Base-by-base conservation (phyloP, 2,329 filamentous ascomycete genomes). In the Elsinoe necatrix region DNA sequence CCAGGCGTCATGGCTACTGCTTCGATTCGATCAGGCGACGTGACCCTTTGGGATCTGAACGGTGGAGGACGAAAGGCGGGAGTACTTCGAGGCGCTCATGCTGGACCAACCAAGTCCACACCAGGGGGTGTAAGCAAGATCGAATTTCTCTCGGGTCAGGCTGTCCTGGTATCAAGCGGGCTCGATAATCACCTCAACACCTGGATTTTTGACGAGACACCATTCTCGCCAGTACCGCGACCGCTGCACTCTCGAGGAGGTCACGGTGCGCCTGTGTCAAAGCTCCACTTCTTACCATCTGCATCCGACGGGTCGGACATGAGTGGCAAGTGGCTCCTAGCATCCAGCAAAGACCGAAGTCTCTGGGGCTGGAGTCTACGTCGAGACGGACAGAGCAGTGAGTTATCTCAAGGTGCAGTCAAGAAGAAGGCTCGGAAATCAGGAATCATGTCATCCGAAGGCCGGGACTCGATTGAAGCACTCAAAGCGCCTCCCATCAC, bases 351-450 rank as follows among this genome's bases (percentile, higher is more conserved):
- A 64, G 95, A 98, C 67, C 82, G 90, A 62, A 96, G 90, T 70
- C 77, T 98, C 1, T 97, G 93, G 92, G 92, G 88, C 1, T 95
- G 95, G 83, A 97, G 91, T 78, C 75, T 98, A 69, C 86, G 93
- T 42, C 87, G 89, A 54, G 93, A 98, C 68, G 91, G 90, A 1
- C 95, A 98, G 72, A 95, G 89, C 68, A 83, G 87, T 1, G 93
- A 98, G 71, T 75, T 98, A 35, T 96, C 90, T 43, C 95, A 98
- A 68, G 93, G 93, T 29, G 85, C 85, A 52, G 81, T 95, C 51
- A 85, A 87, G 61, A 90, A 88, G 69, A 95, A 90, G 72, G 87
- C 90, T 1, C 95, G 91, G 73, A 96, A 95, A 71, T 76, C 83
- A 59, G 88, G 88, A n/a, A 78, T 91, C 35, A 72, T 90, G 41